Evolutionary conservation across 305 asterid species (phyloP), one percentile per base, ranked within the genome.

Genomic region (Fraxinus platypoda): DNA sequence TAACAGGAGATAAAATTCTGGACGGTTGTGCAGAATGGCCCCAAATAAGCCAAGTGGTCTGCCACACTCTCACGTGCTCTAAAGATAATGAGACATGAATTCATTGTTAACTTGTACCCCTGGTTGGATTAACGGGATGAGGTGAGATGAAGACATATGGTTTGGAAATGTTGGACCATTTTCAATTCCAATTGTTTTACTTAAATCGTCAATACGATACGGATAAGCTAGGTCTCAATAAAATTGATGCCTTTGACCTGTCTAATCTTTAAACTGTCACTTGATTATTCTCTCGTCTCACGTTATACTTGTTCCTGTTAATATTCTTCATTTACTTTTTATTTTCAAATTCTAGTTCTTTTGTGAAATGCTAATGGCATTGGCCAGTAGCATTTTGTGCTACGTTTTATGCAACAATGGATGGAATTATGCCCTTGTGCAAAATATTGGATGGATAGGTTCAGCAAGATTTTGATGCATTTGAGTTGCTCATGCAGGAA

Each of bases 401-500:
- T 72, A 66, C 34, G 15, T 66, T 25, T 46, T 66, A 9, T 66
- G 17, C 73, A 2, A 66, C 38, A 35, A 66, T 31, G 12, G 75
- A 34, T 70, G 68, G 74, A 30, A 31, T 46, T 81, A 21, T 72
- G 19, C 74, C 75, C 25, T 46, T 26, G 78, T 25, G 62, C 72
- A 31, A 68, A 81, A 35, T 19, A 52, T 43, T 80, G 13, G 43
- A 71, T 75, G 59, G 62, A 79, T 33, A 68, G 79, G 74, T 35
- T 52, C 70, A 30, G 74, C 76, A 73, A 62, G 41, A 81, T 57
- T 8, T 30, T 86, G 78, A 84, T 82, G 77, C 80, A 78, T 80
- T 82, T 87, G 71, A 80, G 75, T 82, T 88, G 74, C 76, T 80
- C 84, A 46, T 89, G 89, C 93, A 95, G 98, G 99, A 90, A 84